Base-by-base conservation (phyloP, 1,139 yeast genomes). In the Scheffersomyces stambukii region DNA sequence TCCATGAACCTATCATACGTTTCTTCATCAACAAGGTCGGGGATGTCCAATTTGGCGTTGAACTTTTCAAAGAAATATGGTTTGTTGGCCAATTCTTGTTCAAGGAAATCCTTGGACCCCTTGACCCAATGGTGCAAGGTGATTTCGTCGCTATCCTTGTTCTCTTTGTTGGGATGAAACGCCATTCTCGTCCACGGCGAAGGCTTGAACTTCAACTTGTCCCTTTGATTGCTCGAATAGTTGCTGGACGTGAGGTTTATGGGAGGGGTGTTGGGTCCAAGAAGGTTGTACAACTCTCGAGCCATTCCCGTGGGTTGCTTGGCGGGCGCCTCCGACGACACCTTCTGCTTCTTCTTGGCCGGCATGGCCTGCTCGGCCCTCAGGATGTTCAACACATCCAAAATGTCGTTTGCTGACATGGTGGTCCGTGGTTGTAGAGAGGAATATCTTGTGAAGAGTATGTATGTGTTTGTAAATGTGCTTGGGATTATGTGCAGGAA, bases 191-290 rank as follows among this genome's bases (percentile, higher is more conserved):
- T 70, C 98, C 98, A 91, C 1, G 96, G 89, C 0, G 91, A 74
- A 0, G 86, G 82, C 41, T 76, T 80, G 44, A 80, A 63, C 35
- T 75, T 74, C 33, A 88, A 67, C 41, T 76, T 72, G 34, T 80
- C 84, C 44, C 82, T 84, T 18, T 6, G 20, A 43, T 78, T 77
- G 41, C 75, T 74, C 5, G 44, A 27, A 25, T 60, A 62, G 19
- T 63, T 49, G 8, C 74, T 69, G 6, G 74, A 67, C n/a, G 73
- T 60, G 9, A 77, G 49, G 26, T 65, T 66, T 3, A 88, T 76
- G 1, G 98, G 93, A 1, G 98, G 96, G 2, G 95, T 79, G 53
- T 86, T 88, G 23, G 93, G 91, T 2, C 99, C 98, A 23, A 93
- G 63, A 35, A 93, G 66, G 43, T 82, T 83, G 54, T 82, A 89